Conservation (phyloP, 2,329 filamentous ascomycete species). For the Lomentospora prolificans region DNA sequence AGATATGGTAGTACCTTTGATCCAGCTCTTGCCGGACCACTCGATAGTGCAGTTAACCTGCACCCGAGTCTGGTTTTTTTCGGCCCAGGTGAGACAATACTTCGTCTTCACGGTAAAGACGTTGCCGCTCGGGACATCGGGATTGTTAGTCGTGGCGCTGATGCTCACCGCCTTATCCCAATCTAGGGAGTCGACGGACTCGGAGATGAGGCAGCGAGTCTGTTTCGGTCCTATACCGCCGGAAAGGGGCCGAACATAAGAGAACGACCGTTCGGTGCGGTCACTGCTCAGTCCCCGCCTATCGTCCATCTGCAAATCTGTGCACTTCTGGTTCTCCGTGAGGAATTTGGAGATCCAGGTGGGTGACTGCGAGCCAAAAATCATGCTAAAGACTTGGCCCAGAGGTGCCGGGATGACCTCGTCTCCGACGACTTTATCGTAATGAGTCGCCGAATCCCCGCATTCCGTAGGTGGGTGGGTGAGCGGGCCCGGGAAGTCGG, state of each 20-base stretch:
- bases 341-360: conserved; percentile 83
- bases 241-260: conserved; percentile 85
- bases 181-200: conserved; percentile 76
- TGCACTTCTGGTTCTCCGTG: conserved; percentile 76
- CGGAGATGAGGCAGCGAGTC: conserved; percentile 86
- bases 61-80: conserved; percentile 74
- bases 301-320: conserved; percentile 79
- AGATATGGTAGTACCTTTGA: conserved; percentile 61
- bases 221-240: conserved; percentile 81
- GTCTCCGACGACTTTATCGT: conserved; percentile 76
- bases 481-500: conserved; percentile 76
- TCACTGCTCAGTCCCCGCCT: conserved; percentile 69
- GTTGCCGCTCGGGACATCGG: conserved; percentile 90
- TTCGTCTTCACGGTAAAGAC: conserved; percentile 87
- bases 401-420: conserved; percentile 79
- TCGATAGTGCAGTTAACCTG: conserved; percentile 86
- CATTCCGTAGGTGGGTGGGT: conserved; percentile 80
- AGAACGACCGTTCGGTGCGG: conserved; percentile 63
- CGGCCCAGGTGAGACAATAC: conserved; percentile 89
- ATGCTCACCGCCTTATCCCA: conserved; percentile 79
- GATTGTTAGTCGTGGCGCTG: conserved; percentile 76
- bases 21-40: conserved; percentile 96
- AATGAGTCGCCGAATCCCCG: conserved; percentile 67
- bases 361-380: conserved; percentile 75
- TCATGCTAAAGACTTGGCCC: conserved; percentile 79